Evolutionary conservation across 1,139 yeast species (phyloP).

Genomic region (Zhuliangozyma blackwelliae): DNA sequence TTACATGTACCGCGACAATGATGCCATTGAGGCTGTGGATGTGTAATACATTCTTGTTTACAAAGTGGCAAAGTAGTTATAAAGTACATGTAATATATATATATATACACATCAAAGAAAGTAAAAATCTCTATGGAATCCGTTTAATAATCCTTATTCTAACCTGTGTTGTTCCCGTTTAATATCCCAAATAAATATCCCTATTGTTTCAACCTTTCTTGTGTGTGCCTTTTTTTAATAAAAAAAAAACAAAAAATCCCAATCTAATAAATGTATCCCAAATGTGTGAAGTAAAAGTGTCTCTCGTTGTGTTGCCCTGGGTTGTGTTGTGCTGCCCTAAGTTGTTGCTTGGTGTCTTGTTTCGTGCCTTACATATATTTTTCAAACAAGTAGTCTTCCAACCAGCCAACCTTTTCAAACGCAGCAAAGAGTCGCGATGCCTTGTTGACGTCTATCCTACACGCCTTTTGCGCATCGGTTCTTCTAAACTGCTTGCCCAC

Average conservation of each 20-base stretch:
- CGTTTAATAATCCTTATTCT: no score
- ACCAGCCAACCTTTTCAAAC: slow-evolving; percentile 94
- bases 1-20: slow-evolving; percentile 44
- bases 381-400: slow-evolving; percentile 69
- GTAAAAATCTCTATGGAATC: no score
- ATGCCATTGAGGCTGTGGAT: neutral
- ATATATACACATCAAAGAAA: no score
- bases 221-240: no score
- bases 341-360: neutral
- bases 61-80: no score
- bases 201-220: no score
- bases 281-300: slow-evolving; percentile 1
- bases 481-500: slow-evolving; percentile 84
- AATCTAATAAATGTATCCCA: neutral
- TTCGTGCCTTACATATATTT: slow-evolving; percentile 25
- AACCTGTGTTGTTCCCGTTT: no score
- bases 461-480: slow-evolving; percentile 96
- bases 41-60: neutral
- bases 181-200: no score
- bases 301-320: neutral
- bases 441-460: slow-evolving; percentile 94
- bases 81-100: no score
- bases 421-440: slow-evolving; percentile 92
- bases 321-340: neutral
- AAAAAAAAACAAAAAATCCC: no score